A percentile compares a stretch with the other conserved stretches of the same genome.
Conservation (phyloP, 371 early-diverging fungal species). For the Mortierella sp. region DNA sequence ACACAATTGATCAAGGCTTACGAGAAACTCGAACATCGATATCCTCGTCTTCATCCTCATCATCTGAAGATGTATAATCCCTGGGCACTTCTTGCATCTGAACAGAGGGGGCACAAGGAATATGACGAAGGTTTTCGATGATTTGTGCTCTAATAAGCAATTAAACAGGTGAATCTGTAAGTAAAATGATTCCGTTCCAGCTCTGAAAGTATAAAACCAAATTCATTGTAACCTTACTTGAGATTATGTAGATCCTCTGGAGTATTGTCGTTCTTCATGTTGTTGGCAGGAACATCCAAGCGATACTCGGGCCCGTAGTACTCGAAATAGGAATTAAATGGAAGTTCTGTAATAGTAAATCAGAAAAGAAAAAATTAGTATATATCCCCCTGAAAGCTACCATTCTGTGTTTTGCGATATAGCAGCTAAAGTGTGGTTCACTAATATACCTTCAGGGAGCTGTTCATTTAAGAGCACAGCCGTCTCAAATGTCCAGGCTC, state of each 20-base stretch:
- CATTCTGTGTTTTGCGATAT: too few relatives aligned
- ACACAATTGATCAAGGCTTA: conserved; percentile 30
- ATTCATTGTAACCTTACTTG: conserved; percentile 62
- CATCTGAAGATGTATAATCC: conserved; percentile 60
- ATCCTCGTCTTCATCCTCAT: conserved; percentile 60
- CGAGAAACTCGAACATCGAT: conserved; percentile 68
- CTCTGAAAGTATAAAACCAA: too few relatives aligned
- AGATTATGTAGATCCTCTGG: conserved; percentile 91
- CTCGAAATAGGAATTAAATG: conserved; percentile 95
- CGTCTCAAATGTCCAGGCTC: conserved; percentile 99
- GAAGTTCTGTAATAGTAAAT: conserved; percentile 75
- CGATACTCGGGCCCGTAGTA: conserved; percentile 96
- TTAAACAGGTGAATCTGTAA: neutral
- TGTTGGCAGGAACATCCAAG: conserved; percentile 93
- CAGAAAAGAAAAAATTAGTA: neutral
- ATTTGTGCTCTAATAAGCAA: conserved; percentile 67
- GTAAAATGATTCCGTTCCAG: neutral
- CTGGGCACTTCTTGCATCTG: conserved; percentile 86
- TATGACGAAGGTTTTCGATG: conserved; percentile 90
- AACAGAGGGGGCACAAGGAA: conserved; percentile 96
- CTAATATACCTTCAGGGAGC: conserved; percentile 41
- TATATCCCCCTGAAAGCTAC: too few relatives aligned
- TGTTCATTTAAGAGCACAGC: conserved; percentile 67
- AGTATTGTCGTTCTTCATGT: conserved; percentile 97
- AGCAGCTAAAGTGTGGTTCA: too few relatives aligned